Evolutionary conservation across 371 early-diverging fungal genomes (phyloP).

Genomic region (Mortierella sp.): DNA sequence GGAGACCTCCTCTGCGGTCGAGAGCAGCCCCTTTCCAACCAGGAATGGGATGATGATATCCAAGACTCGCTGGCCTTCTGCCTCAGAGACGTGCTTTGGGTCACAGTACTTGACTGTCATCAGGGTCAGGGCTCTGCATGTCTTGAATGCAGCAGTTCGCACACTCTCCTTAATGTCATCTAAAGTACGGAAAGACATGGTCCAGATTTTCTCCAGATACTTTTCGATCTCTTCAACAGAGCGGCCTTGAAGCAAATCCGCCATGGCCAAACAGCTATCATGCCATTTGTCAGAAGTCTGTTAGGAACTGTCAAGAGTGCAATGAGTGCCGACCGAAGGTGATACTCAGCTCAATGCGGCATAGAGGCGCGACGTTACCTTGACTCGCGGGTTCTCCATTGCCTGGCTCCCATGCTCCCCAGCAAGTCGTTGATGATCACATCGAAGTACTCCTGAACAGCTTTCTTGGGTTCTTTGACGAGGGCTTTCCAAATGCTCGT

Average conservation of each 20-base stretch:
- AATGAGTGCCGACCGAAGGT: too few relatives aligned
- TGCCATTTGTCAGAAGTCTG: background rate
- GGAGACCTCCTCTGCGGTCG: slow-evolving; percentile 89
- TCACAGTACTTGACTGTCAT: slow-evolving; percentile 89
- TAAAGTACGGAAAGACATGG: slow-evolving; percentile 87
- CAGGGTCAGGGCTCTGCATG: slow-evolving; percentile 81
- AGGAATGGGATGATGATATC: slow-evolving; percentile 88
- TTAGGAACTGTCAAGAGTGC: too few relatives aligned
- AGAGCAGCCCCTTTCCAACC: slow-evolving; percentile 83
- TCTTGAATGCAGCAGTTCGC: slow-evolving; percentile 82
- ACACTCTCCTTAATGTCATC: slow-evolving; percentile 97
- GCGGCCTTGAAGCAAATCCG: slow-evolving; percentile 82
- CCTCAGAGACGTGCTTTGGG: slow-evolving; percentile 67
- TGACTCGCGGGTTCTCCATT: slow-evolving; percentile 90
- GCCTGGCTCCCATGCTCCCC: slow-evolving; percentile 79
- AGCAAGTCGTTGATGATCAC: slow-evolving; percentile 84
- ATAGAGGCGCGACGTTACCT: slow-evolving; percentile 28
- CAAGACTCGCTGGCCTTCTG: slow-evolving; percentile 77
- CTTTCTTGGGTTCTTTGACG: slow-evolving; percentile 80
- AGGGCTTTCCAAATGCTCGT: slow-evolving; percentile 89
- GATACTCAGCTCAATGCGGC: background rate
- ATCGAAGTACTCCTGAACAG: slow-evolving; percentile 84
- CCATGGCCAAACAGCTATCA: slow-evolving; percentile 78
- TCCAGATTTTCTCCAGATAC: slow-evolving; percentile 85
- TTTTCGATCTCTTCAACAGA: slow-evolving; percentile 76